Evolutionary conservation across 208 protist species (phyloP), one percentile per base, ranked within the genome.

Genomic region (Crithidia thermophila): DNA sequence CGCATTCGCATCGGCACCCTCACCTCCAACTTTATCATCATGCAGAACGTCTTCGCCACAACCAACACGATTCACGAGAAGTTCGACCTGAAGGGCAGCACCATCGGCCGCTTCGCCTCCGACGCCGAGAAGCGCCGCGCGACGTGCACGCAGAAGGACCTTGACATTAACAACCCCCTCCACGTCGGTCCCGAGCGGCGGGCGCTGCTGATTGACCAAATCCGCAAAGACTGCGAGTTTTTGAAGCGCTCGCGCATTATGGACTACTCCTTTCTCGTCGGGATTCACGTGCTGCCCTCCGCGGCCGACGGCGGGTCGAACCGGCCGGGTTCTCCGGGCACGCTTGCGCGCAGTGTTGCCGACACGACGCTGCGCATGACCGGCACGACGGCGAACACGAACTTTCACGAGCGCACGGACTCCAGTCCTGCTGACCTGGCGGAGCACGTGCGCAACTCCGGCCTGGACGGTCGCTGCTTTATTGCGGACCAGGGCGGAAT

Each of bases 41-140:
- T 98, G 96, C 85, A 95, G 56, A 98, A 98, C 78, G 88, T 98
- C 10, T 97, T 98, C 71, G 88, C 87, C 2, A 96, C 94, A 28
- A 84, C 81, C 11, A 88, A 90, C 61, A 87, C 81, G 10, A 98
- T 98, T 57, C 84, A 97, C 63, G 85, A 93, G 50, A 95, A 92
- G 65, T 98, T 95, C 55, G 96, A 98, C 73, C 68, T 98, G 16
- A 98, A 98, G 63, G 96, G 96, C 42, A 97, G 90, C 72, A 97
- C 92, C 3, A 87, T 97, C 27, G 92, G 91, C 25, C 87, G 96
- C 34, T 93, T 84, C 57, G 93, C 93, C 40, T 89, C 85, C 14
- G 82, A 85, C 16, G 72, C 57, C 0, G 91, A 98, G 72, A 88
- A 88, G 61, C 72, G 79, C 21, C 93, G 87, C n/a, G 67, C 84